Conservation (phyloP, 805 yeast species). For the Dipodascus albidus region DNA sequence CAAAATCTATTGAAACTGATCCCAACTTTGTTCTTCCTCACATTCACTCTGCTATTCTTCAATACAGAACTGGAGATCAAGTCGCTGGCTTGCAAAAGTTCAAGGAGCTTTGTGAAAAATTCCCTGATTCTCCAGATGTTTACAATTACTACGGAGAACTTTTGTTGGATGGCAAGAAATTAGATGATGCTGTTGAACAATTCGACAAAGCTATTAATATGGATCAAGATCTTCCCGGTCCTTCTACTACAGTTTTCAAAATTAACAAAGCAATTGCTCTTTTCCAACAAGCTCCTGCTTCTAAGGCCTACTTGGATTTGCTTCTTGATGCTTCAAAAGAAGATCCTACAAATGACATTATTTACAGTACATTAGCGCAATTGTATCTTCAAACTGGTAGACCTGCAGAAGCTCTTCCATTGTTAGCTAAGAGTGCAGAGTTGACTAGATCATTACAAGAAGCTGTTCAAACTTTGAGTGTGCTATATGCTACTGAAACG, state of each 20-base stretch:
- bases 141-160: constrained; percentile 96
- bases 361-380: constrained; percentile 86
- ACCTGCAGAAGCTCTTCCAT: constrained; percentile 66
- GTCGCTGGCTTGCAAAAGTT: constrained; percentile 54
- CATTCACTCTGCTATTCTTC: constrained; percentile 87
- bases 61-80: constrained; percentile 61
- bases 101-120: constrained; percentile 39
- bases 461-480: constrained; percentile 79
- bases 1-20: constrained; percentile 63
- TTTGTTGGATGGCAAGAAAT: constrained; percentile 68
- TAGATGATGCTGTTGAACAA: constrained; percentile 62
- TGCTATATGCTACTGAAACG: constrained; percentile 76
- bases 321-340: constrained; percentile 65
- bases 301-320: constrained; percentile 48
- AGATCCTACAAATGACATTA: constrained; percentile 85
- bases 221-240: constrained; percentile 43
- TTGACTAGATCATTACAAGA: constrained; percentile 79
- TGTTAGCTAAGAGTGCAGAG: constrained; percentile 73
- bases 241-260: constrained; percentile 82
- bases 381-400: constrained; percentile 73
- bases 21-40: constrained; percentile 70
- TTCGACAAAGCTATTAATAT: constrained; percentile 79
- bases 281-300: constrained; percentile 29
- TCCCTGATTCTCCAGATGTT: constrained; percentile 82
- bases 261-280: constrained; percentile 72